These are phyloP conservation scores for Papiliotrema flavescens DNA, from an alignment of 1,284 basidiomycete genomes.

Conservation along the genomic window DNA sequence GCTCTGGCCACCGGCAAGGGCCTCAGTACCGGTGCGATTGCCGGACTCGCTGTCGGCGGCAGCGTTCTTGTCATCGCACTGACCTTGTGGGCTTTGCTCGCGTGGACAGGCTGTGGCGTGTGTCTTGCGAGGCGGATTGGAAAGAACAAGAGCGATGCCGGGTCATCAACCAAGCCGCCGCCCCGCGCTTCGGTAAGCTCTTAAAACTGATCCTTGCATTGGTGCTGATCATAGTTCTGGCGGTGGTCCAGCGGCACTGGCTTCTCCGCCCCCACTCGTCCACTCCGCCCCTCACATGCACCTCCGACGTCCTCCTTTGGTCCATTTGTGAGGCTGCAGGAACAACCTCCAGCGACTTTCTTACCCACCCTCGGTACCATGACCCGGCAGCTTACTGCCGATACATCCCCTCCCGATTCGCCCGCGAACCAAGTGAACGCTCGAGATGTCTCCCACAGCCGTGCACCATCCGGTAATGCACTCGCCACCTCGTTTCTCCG, in stretches of 20 bases:
- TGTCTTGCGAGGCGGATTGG: background rate
- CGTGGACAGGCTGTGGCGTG: background rate
- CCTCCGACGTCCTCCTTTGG: no score
- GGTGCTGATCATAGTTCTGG: constrained; percentile 6
- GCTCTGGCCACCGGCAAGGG: background rate
- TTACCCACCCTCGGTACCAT: no score
- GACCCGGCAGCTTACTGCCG: no score
- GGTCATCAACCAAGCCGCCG: background rate
- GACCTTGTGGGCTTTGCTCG: background rate
- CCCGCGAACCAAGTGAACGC: no score
- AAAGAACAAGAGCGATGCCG: background rate
- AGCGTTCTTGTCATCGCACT: background rate
- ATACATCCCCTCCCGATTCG: no score
- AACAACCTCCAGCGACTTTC: no score
- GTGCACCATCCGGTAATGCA: no score
- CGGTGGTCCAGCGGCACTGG: constrained; percentile 2
- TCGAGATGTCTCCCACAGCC: no score
- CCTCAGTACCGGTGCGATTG: constrained; percentile 1
- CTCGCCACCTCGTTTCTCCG: no score
- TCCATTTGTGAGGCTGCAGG: no score
- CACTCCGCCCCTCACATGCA: background rate
- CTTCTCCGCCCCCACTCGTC: background rate
- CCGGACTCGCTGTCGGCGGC: constrained; percentile 1
- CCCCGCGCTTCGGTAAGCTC: background rate
- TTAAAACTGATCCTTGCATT: background rate